These are phyloP conservation scores for Coemansia sp. DNA, from an alignment of 192 early-diverging fungal genomes.

Conservation along the genomic window DNA sequence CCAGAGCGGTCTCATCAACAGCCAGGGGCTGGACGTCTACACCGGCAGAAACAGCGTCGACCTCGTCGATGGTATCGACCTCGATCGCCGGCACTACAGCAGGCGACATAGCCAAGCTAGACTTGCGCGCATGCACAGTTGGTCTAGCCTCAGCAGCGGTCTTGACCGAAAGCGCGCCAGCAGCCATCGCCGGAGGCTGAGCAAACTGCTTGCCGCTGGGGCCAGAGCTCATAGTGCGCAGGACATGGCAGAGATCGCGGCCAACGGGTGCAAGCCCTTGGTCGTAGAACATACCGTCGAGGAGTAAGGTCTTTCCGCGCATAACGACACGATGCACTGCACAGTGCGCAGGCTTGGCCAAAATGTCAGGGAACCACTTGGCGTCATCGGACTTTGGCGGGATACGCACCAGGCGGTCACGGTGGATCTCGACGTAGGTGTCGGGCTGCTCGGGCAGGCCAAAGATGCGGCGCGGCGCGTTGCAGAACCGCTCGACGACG, in stretches of 20 bases:
- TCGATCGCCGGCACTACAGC: conserved; percentile 10
- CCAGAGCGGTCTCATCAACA: not conserved
- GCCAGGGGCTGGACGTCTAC: not conserved
- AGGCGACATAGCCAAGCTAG: conserved; percentile 4
- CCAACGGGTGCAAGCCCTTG: conserved; percentile 38
- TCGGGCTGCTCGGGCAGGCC: conserved; percentile 89
- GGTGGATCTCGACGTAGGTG: conserved; percentile 93
- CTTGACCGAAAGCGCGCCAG: conserved; percentile 20
- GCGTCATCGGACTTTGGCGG: conserved; percentile 38
- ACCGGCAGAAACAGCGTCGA: conserved; percentile 13
- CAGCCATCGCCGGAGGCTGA: conserved; percentile 11
- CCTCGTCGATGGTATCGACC: conserved; percentile 25
- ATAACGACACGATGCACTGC: conserved; percentile 90
- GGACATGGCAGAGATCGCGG: conserved; percentile 56
- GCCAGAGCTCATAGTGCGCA: conserved; percentile 50
- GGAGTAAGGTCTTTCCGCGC: conserved; percentile 79
- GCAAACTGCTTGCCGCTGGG: conserved; percentile 50
- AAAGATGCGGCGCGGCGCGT: conserved; percentile 90
- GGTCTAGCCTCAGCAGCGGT: conserved; percentile 13
- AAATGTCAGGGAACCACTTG: conserved; percentile 55
- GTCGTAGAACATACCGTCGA: conserved; percentile 75
- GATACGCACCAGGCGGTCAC: conserved; percentile 70
- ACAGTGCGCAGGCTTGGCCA: conserved; percentile 65
- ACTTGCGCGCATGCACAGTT: conserved; percentile 14
- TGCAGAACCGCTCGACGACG: conserved; percentile 72